These are phyloP conservation scores for Pyricularia sp. DNA, from an alignment of 2,329 filamentous ascomycete species.

Conservation along the genomic window DNA sequence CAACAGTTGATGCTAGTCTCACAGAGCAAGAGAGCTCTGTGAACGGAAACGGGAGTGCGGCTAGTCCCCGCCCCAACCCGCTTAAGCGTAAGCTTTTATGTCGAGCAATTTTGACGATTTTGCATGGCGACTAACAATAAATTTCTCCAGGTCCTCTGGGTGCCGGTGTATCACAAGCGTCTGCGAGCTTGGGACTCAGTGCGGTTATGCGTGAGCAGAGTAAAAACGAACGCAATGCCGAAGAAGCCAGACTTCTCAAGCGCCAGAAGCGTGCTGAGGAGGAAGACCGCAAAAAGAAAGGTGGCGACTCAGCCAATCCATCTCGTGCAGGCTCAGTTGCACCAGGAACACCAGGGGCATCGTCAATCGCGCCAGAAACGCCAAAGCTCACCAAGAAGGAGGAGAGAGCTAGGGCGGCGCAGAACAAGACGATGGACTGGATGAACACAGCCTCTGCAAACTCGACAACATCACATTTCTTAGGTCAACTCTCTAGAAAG, in stretches of 20 bases:
- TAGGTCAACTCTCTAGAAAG: constrained; percentile 43
- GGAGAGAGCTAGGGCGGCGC: constrained; percentile 62
- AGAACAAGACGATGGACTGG: constrained; percentile 69
- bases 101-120: constrained; percentile 1
- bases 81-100: constrained; percentile 46
- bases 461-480: constrained; percentile 62
- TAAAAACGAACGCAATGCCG: constrained; percentile 57
- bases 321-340: constrained; percentile 48
- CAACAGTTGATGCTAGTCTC: constrained; percentile 27
- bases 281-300: constrained; percentile 27
- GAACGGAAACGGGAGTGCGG: constrained; percentile 34
- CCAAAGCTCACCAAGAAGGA: constrained; percentile 85
- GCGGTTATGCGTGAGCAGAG: constrained; percentile 51
- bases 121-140: background rate
- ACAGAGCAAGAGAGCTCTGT: constrained; percentile 21
- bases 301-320: constrained; percentile 31
- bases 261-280: constrained; percentile 51
- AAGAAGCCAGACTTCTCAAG: constrained; percentile 62
- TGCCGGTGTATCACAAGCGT: constrained; percentile 24
- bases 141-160: constrained; percentile 28
- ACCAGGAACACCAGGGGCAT: constrained; percentile 45
- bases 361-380: constrained; percentile 48
- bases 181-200: background rate
- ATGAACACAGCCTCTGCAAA: constrained; percentile 70
- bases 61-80: constrained; percentile 43